Base-by-base conservation (phyloP, 352 stramenopile species). In the Pythium phragmiticola region DNA sequence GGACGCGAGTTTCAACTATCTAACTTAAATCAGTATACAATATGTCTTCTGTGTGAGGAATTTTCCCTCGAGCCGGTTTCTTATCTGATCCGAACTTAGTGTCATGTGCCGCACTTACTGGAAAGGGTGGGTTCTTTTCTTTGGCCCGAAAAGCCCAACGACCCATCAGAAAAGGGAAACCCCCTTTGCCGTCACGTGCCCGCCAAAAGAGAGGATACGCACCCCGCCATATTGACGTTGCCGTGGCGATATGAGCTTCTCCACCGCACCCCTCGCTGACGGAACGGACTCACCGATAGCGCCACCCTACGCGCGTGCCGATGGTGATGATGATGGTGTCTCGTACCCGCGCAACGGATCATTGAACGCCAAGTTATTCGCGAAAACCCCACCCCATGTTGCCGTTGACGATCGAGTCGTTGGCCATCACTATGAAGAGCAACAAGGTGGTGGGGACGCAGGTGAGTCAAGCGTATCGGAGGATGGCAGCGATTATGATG, bases 341-440 rank as follows among this genome's bases (percentile, higher is more conserved):
- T 30, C 45, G 7, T 13, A 43, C 23, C 51, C 16, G 2, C 30
- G 19, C 1, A 62, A 52, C 14, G 60, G 60, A 16, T 67, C 60
- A 0, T 17, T 67, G 14, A 8, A 52, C 21, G 16, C 52, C 52
- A 67, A 67, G 53, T 45, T 67, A 41, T 57, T 62, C 49, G 51
- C 42, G 11, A 70, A 65, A 57, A 59, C 23, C 36, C 48, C 9
- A n/a, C 37, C 11, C 33, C 52, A 61, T 30, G 51, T 62, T 62
- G 43, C 42, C 45, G 46, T 30, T 42, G 43, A 45, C 4, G 43
- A 43, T 17, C 12, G 60, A 13, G 46, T 56, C 50, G 2, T 28
- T 17, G 16, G 26, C 47, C 48, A 51, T 56, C 21, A 26, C 34
- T 39, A 39, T 13, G 34, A 39, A 39, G 12, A 53, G 61, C 23